Conservation (phyloP, 495 filamentous ascomycete genomes). For the Penicillium herquei region DNA sequence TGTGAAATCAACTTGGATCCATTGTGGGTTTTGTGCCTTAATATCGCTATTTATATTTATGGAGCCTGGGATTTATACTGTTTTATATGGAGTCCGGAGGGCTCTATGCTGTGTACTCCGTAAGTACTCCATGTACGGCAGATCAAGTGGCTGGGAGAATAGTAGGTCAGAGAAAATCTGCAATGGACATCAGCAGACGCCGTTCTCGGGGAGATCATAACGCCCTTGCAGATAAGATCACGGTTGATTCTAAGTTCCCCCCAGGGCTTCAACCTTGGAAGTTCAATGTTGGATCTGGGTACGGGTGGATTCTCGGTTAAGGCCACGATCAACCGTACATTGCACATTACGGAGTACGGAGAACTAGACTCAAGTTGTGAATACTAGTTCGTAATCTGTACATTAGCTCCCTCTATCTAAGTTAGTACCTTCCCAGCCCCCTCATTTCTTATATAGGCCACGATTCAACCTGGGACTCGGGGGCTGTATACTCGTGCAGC, state of each 20-base stretch:
- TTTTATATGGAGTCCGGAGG: background rate
- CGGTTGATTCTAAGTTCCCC: background rate
- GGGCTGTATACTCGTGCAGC: constrained; percentile 6
- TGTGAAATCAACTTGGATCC: background rate
- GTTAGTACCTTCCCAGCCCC: background rate
- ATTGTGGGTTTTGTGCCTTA: background rate
- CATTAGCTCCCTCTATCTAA: no score
- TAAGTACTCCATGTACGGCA: background rate
- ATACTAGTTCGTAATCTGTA: no score
- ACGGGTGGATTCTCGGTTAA: constrained; percentile 3
- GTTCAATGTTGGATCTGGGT: no score
- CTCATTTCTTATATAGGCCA: background rate
- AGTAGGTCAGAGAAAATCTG: constrained; percentile 1
- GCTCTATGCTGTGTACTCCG: background rate
- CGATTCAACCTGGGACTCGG: background rate
- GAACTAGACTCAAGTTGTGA: no score
- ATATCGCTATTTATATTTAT: constrained; percentile 1
- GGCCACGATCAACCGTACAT: constrained; percentile 6
- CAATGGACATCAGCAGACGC: constrained; percentile 12
- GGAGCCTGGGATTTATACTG: background rate
- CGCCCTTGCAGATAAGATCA: constrained; percentile 12
- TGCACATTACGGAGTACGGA: background rate
- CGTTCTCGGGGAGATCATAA: constrained; percentile 18
- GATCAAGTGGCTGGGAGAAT: background rate
- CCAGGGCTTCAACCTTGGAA: no score